Evolutionary conservation across 2,329 filamentous ascomycete species (phyloP).

Genomic region (Pseudocercospora musae): DNA sequence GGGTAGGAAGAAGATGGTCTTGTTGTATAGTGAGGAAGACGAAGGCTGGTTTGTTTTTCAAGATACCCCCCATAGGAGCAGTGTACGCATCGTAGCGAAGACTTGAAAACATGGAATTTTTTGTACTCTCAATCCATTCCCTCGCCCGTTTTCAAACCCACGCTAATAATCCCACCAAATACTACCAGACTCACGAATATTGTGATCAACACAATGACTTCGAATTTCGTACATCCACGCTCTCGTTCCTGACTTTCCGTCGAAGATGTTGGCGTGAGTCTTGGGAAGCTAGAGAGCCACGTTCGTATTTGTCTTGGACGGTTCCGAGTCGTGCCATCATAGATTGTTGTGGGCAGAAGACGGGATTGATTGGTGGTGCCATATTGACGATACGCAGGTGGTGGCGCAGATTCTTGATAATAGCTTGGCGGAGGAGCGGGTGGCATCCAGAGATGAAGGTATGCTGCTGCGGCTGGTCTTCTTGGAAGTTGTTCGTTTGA

Average conservation of each 20-base stretch:
- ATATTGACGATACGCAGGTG: conserved; percentile 5
- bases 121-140: not conserved
- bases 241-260: too few species aligned
- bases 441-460: conserved; percentile 4
- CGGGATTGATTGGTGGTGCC: not conserved
- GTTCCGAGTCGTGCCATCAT: not conserved
- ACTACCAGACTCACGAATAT: not conserved
- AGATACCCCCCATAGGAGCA: not conserved
- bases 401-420: conserved; percentile 1
- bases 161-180: conserved; percentile 6
- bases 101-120: too few species aligned
- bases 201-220: not conserved
- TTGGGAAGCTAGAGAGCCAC: not conserved
- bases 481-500: not conserved
- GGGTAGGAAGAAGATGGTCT: not conserved
- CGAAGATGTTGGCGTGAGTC: not conserved
- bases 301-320: not conserved
- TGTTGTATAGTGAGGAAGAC: not conserved
- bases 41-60: not conserved
- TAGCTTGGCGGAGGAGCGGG: conserved; percentile 3
- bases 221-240: not conserved
- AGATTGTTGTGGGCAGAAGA: not conserved
- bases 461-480: conserved; percentile 2
- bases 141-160: not conserved
- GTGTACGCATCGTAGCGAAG: not conserved